Evolutionary conservation across 164 flowering plant genomes (phyloP), one percentile per base, ranked within the genome.

Genomic region (Cinnamomum micranthum): DNA sequence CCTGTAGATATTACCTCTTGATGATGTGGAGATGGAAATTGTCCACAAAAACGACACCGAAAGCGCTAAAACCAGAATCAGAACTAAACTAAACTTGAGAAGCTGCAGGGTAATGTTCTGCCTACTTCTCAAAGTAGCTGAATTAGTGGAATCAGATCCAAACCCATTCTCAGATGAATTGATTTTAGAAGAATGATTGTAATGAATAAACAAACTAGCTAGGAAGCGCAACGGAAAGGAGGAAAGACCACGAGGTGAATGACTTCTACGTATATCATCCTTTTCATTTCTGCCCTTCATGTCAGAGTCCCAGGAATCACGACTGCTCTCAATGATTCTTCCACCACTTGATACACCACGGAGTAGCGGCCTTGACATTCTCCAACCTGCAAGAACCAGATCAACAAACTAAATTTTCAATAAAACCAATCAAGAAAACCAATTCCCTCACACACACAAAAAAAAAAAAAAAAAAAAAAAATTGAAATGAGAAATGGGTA

Each of bases 11-110:
- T 84, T 80, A 64, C 86, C 87, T 81, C 94, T 91, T 0, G 98
- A 85, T 2, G 85, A 70, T 2, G 85, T 77, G 5, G 97, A 87
- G 66, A 94, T 89, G 62, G 95, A 85, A 22, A 96, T 74, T 6
- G 97, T 87, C 99, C 98, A 96, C 97, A 91, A 92, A 74, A 94
- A 85, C 3, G 98, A 94, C 50, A 92, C 91, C 73, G 85, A 84
- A 74, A 96, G 80, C 64, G 99, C 97, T 76, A 91, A 82, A 80
- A 96, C 68, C 25, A 90, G 85, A 71, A 92, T 85, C 65, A 88
- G 33, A 67, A 88, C 82, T 77, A 96, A 86, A 85, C 95, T 84
- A 33, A 84, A 75, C 77, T 81, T 92, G 75, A 96, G 80, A 35
- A 94, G 70, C 1, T 81, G 71, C 85, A 92, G 33, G 27, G 80